A percentile compares a stretch with the other conserved stretches of the same genome.
Conservation (phyloP, 495 filamentous ascomycete genomes). For the Bathelium albidoporum region DNA sequence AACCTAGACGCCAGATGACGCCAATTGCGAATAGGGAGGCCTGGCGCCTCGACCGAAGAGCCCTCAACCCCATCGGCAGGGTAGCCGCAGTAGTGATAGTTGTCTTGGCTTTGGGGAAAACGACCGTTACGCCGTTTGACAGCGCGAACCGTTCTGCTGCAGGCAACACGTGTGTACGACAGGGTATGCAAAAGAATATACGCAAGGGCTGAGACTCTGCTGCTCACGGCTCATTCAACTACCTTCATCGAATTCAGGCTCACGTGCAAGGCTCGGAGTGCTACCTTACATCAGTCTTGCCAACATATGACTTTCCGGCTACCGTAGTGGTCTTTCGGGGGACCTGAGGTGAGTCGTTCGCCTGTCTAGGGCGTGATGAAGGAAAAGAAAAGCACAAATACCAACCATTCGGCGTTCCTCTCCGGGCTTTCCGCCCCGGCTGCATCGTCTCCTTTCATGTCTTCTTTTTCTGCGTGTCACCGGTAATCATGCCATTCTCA, state of each 20-base stretch:
- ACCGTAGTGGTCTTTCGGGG: not conserved
- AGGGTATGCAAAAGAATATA: conserved; percentile 2
- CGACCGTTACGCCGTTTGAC: conserved; percentile 5
- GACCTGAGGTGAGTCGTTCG: not conserved
- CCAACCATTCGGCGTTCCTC: not conserved
- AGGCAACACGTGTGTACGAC: not conserved
- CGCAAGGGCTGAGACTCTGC: not conserved
- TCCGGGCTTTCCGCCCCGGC: not conserved
- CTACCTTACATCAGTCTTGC: not conserved
- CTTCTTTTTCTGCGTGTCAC: not conserved
- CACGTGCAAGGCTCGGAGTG: not conserved
- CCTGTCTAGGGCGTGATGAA: too few species aligned
- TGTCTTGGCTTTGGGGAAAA: not conserved
- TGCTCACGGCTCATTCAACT: not conserved
- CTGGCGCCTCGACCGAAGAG: not conserved
- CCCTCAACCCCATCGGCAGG: not conserved
- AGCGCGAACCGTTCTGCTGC: conserved; percentile 1
- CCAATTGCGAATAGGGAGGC: not conserved
- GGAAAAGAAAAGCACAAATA: not conserved
- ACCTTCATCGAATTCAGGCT: not conserved
- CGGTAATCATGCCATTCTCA: not conserved
- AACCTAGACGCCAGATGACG: conserved; percentile 1
- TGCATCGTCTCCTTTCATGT: not conserved
- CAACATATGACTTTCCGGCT: not conserved
- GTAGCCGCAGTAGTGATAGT: conserved; percentile 2